Evolutionary conservation across 352 stramenopile genomes (phyloP).

Genomic region (Phytophthora palmivora): DNA sequence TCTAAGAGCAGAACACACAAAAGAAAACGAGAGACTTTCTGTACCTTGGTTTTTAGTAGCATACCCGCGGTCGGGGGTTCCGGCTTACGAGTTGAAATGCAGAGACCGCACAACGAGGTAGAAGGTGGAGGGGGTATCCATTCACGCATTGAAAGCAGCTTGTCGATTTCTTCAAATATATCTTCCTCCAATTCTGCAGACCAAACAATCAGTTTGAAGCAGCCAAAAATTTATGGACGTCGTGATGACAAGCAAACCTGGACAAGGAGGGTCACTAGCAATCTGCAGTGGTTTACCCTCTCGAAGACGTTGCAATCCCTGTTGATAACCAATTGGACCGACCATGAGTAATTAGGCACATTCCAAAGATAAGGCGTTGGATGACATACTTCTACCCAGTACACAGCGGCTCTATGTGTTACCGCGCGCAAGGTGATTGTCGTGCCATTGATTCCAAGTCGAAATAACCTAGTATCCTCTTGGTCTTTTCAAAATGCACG

Average conservation of each 20-base stretch:
- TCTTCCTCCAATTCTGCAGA: conserved; percentile 73
- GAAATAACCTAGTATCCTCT: conserved; percentile 52
- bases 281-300: conserved; percentile 53
- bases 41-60: conserved; percentile 31
- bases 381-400: conserved; percentile 71
- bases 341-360: background rate
- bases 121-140: conserved; percentile 50
- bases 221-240: background rate
- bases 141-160: conserved; percentile 61
- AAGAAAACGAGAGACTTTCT: background rate
- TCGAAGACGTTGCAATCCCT: conserved; percentile 63
- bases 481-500: conserved; percentile 19
- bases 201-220: conserved; percentile 1
- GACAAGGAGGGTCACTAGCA: conserved; percentile 44
- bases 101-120: conserved; percentile 47
- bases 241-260: conserved; percentile 38
- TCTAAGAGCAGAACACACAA: background rate
- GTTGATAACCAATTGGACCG: conserved; percentile 1
- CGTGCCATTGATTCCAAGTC: conserved; percentile 70
- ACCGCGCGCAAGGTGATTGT: conserved; percentile 74
- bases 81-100: conserved; percentile 27
- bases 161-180: conserved; percentile 79
- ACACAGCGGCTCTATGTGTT: conserved; percentile 65
- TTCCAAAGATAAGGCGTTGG: background rate
- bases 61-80: conserved; percentile 24